Evolutionary conservation across 2,329 filamentous ascomycete species (phyloP).

Genomic region (Ophiostoma triangulosporum): DNA sequence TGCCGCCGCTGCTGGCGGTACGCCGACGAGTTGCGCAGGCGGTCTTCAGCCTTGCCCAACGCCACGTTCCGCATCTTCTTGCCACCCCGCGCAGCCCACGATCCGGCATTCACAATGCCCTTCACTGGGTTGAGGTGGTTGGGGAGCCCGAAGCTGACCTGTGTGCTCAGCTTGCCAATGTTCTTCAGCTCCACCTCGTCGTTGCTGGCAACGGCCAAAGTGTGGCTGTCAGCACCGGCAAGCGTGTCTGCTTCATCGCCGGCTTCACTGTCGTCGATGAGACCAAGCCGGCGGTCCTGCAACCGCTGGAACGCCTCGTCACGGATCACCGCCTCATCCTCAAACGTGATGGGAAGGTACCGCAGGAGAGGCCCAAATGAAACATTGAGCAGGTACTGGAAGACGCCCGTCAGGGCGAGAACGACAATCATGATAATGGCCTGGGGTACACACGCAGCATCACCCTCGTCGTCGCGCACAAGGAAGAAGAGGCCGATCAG

Average conservation of each 20-base stretch:
- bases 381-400: slow-evolving; percentile 66
- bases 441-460: slow-evolving; percentile 55
- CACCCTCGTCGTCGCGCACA: slow-evolving; percentile 40
- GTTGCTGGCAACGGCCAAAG: background rate
- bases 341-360: slow-evolving; percentile 86
- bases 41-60: slow-evolving; percentile 27
- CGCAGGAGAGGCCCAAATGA: slow-evolving; percentile 77
- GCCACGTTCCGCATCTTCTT: slow-evolving; percentile 34
- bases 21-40: slow-evolving; percentile 29
- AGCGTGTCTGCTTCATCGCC: slow-evolving; percentile 22
- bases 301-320: slow-evolving; percentile 78
- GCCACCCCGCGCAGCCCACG: slow-evolving; percentile 35
- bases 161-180: slow-evolving; percentile 13
- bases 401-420: slow-evolving; percentile 56
- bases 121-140: slow-evolving; percentile 28
- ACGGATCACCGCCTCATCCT: slow-evolving; percentile 85
- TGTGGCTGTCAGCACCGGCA: slow-evolving; percentile 5
- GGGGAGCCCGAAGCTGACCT: slow-evolving; percentile 14
- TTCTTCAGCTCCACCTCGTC: slow-evolving; percentile 25
- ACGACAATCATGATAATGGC: slow-evolving; percentile 75
- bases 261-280: slow-evolving; percentile 34
- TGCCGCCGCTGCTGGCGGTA: slow-evolving; percentile 35
- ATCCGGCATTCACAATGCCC: slow-evolving; percentile 33
- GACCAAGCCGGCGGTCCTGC: slow-evolving; percentile 56
- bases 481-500: slow-evolving; percentile 85